Base-by-base conservation (phyloP, 1,139 yeast species). In the Candida sojae region DNA sequence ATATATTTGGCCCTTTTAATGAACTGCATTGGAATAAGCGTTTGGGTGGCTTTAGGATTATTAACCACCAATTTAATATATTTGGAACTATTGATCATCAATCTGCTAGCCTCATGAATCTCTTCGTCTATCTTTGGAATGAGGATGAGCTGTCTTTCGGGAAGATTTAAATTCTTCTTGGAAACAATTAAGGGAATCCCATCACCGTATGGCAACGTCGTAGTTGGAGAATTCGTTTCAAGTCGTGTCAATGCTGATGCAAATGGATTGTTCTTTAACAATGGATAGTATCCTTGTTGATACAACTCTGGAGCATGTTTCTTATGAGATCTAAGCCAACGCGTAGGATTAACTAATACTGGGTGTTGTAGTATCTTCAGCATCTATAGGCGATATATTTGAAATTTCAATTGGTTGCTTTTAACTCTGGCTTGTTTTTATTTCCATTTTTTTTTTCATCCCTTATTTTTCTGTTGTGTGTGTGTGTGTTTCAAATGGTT, bases 201-300 rank as follows among this genome's bases (percentile, higher is more conserved):
- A 47, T 54, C 58, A 9, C 70, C 70, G 23, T 43, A 52, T 1
- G 71, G 68, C 45, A 59, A 59, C 25, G 63, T 51, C 3, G 44
- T 42, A 31, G 52, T 45, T 3, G 54, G 45, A 2, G 67, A 63
- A 47, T 61, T 61, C 32, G 62, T 56, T n/a, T 55, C 61, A 12
- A 65, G 60, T 25, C 46, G 56, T 10, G 48, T 13, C 11, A 67
- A 54, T 11, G 56, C 55, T 6, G 48, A 46, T 2, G 62, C 70
- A 50, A 60, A 64, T n/a, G 71, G 69, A 43, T 68, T 65, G 17
- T 44, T 37, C 6, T 45, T 33, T 5, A 64, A 42, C 2, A 55
- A 35, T 1, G 49, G 37, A 48, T 65, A 64, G 37, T 26, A 48
- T 1, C 48, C 53, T 1, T 32, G 35, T 13, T 43, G 47, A 40